Evolutionary conservation across 2,329 filamentous ascomycete species (phyloP).

Genomic region (Ophiostoma quercus): DNA sequence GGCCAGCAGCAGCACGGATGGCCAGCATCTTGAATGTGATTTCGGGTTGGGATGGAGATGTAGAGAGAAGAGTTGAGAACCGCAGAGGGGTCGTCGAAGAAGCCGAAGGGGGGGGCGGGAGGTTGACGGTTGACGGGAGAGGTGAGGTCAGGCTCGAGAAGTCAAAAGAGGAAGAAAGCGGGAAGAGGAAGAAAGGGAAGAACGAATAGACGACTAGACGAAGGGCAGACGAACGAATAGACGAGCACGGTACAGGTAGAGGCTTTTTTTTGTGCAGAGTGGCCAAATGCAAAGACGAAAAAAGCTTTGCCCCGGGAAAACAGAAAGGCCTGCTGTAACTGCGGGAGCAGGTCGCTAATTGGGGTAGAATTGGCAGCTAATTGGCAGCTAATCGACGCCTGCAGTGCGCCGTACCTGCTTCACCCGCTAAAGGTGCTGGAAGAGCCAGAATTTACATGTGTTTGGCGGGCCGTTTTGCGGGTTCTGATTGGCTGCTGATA

Average conservation of each 20-base stretch:
- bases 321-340: not conserved
- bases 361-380: not conserved
- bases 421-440: not conserved
- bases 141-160: not conserved
- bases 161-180: constrained; percentile 11
- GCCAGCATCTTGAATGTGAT: constrained; percentile 63
- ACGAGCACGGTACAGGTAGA: constrained; percentile 12
- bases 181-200: constrained; percentile 11
- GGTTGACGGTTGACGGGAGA: constrained; percentile 5
- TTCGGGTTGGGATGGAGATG: not conserved
- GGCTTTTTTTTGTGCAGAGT: constrained; percentile 14
- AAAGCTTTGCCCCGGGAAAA: constrained; percentile 16
- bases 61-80: not conserved
- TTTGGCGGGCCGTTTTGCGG: not conserved
- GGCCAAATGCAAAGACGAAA: constrained; percentile 7
- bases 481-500: constrained; percentile 19
- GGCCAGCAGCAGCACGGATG: constrained; percentile 69
- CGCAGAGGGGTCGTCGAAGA: constrained; percentile 7
- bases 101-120: constrained; percentile 17
- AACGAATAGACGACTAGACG: constrained; percentile 6
- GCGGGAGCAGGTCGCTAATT: not conserved
- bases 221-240: not conserved
- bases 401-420: not conserved
- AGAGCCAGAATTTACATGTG: constrained; percentile 10
- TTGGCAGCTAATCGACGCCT: not conserved